Evolutionary conservation across 805 yeast genomes (phyloP).

Genomic region (Candida chauliodis): DNA sequence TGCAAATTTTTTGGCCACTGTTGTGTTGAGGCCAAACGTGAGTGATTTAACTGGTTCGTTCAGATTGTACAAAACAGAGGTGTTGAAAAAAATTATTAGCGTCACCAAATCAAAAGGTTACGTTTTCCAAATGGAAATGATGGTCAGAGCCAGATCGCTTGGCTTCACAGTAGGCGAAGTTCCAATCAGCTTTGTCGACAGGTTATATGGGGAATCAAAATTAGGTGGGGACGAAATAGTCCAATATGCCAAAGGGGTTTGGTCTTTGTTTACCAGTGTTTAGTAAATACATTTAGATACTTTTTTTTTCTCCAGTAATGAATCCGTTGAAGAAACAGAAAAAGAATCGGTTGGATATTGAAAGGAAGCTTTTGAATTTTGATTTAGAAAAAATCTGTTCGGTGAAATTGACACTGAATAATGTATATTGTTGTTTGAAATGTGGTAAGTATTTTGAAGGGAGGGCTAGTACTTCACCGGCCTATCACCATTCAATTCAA

Average conservation of each 20-base stretch:
- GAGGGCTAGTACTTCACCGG: no score
- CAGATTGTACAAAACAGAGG: conserved; percentile 71
- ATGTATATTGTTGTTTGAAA: no score
- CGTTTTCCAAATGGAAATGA: conserved; percentile 87
- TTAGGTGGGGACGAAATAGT: conserved; percentile 80
- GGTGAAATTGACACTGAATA: no score
- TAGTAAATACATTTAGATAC: conserved; percentile 25
- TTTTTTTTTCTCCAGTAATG: no score
- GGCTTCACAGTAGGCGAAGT: conserved; percentile 76
- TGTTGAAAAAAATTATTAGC: conserved; percentile 59
- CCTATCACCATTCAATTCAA: no score
- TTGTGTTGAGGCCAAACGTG: conserved; percentile 66
- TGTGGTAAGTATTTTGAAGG: no score
- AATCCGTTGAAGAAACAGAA: no score
- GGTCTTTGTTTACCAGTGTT: conserved; percentile 63
- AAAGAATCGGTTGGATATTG: no score
- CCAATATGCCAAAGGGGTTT: conserved; percentile 73
- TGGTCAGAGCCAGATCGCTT: conserved; percentile 75
- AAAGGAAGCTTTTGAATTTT: neutral
- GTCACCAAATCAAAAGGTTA: conserved; percentile 74
- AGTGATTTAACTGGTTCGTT: conserved; percentile 76
- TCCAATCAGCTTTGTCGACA: conserved; percentile 74
- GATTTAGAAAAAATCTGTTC: no score
- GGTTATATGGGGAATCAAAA: conserved; percentile 75
- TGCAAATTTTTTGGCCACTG: conserved; percentile 73